Base-by-base conservation (phyloP, 2,329 filamentous ascomycete species). In the Xylaria sp. region DNA sequence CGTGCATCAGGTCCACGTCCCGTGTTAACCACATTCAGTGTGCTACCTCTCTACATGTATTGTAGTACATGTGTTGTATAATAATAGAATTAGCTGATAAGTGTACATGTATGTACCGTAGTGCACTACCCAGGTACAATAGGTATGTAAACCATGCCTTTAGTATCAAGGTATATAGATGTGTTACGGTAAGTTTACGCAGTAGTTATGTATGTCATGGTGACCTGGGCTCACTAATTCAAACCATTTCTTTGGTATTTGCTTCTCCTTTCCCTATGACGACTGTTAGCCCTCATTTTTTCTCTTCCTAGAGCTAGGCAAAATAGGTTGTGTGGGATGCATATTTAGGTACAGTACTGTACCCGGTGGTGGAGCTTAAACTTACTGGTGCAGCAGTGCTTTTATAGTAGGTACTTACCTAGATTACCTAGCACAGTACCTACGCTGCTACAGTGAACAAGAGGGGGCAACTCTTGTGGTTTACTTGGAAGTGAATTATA, bases 1-100 rank as follows among this genome's bases (percentile, higher is more conserved):
- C 63, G 63, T 62, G 66, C 66, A 68, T 68, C 45, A 50, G 15
- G 57, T 55, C 66, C 57, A 50, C 53, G 53, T 68, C 66, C 61
- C 62, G 66, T 68, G 61, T 59, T 31, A 33, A 51, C 44, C 7
- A 59, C 22, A 49, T 53, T 45, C 17, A 31, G 49, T 49, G 53
- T 53, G 38, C 17, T 36, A 45, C 39, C 38, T 38, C 10, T 5
- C 9, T 62, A 49, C 31, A 45, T 6, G 15, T 42, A 6, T 17
- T 42, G 38, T 17, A 42, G 38, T 5, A 5, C 38, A n/a, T 4
- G 13, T 17, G 15, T 17, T n/a, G 17, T 5, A 42, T 17, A 42
- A 42, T n/a, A 42, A 17, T 17, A 17, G 17, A 42, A 42, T 45
- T 44, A 47, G 22, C n/a, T n/a, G n/a, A n/a, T n/a, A n/a, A n/a